Percentiles rank a stretch among this genome's conserved stretches.
Conservation (phyloP, 176 grass and related monocot genomes). For the Carex myosuroides region DNA sequence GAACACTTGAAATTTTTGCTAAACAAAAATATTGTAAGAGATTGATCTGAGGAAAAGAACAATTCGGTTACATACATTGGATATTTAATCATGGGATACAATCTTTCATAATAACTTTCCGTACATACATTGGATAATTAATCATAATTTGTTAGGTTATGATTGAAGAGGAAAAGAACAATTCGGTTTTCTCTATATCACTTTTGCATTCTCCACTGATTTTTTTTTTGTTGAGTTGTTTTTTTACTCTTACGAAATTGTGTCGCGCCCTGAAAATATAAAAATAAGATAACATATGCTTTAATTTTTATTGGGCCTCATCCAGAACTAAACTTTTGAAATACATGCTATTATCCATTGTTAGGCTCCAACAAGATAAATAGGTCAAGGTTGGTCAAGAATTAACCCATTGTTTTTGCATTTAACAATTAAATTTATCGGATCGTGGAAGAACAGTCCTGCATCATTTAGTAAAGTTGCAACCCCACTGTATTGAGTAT, state of each 20-base stretch:
- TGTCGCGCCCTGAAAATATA: neutral
- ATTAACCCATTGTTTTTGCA: constrained; percentile 3
- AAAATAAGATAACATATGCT: neutral
- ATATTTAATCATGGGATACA: too few species aligned
- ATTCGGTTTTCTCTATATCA: neutral
- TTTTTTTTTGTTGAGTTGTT: neutral
- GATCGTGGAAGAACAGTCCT: neutral
- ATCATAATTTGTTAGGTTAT: neutral
- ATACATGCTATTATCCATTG: neutral
- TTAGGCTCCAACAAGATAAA: neutral
- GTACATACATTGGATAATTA: neutral
- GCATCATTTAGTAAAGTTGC: neutral
- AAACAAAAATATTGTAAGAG: neutral
- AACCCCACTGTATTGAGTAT: neutral
- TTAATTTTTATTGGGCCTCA: neutral
- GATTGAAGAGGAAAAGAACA: neutral
- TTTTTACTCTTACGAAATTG: neutral
- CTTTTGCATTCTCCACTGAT: neutral
- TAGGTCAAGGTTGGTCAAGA: constrained; percentile 4
- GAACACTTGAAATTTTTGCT: too few species aligned
- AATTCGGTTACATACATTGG: too few species aligned
- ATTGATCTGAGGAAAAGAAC: neutral
- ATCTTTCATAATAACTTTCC: neutral
- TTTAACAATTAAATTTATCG: neutral
- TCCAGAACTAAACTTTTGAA: neutral